These are phyloP conservation scores for Exophiala lecanii-corni DNA, from an alignment of 2,329 filamentous ascomycete genomes.

Conservation along the genomic window DNA sequence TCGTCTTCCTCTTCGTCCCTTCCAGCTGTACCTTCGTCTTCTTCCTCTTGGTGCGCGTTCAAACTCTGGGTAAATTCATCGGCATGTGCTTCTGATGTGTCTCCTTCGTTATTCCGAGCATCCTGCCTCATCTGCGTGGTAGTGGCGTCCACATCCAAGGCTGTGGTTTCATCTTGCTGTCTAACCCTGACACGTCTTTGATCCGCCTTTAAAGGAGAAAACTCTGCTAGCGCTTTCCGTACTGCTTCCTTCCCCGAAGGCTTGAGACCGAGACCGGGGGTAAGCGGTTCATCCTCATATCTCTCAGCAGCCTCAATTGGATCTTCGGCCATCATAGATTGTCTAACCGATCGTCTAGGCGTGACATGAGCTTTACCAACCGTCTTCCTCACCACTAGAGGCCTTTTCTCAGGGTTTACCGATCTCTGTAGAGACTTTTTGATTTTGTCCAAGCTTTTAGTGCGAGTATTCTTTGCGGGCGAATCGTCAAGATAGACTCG, in stretches of 20 bases:
- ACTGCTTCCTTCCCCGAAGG: not conserved
- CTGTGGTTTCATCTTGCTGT: not conserved
- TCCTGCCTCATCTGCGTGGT: too few species aligned
- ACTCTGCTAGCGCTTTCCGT: not conserved
- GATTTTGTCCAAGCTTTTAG: constrained; percentile 2
- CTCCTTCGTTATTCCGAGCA: not conserved
- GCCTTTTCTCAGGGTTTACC: not conserved
- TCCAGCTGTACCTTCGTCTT: not conserved
- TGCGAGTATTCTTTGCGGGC: constrained; percentile 13
- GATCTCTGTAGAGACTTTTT: not conserved
- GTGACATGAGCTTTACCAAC: not conserved
- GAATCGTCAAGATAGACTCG: constrained; percentile 20
- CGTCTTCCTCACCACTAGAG: not conserved
- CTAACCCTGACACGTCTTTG: not conserved
- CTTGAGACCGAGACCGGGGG: not conserved
- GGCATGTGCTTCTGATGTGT: not conserved
- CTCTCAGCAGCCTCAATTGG: constrained; percentile 2
- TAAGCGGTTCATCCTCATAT: not conserved
- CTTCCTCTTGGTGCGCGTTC: too few species aligned
- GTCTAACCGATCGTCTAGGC: not conserved
- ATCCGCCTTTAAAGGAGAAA: constrained; percentile 1
- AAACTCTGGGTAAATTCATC: not conserved
- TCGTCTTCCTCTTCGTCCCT: not conserved
- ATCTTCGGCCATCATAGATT: not conserved
- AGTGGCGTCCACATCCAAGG: not conserved